Evolutionary conservation across 306 rosid genomes (phyloP).

Genomic region (Canavalia ensiformis): DNA sequence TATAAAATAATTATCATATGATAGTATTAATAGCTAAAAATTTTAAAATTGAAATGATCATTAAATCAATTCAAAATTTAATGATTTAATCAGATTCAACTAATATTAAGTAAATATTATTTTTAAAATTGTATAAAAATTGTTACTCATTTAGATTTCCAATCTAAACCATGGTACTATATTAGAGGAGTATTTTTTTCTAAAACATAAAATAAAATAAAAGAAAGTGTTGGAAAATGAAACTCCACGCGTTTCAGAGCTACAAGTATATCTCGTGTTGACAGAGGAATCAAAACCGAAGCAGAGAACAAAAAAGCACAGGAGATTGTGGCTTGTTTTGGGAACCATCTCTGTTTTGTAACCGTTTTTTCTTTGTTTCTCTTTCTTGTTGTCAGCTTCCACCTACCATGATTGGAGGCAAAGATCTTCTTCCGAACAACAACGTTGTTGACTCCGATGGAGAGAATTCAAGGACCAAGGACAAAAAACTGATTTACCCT

Average conservation of each 20-base stretch:
- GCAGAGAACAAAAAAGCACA: background rate
- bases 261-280: slow-evolving; percentile 5
- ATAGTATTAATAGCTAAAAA: too few species aligned
- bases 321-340: slow-evolving; percentile 40
- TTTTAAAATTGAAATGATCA: too few species aligned
- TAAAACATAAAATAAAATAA: too few species aligned
- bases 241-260: slow-evolving; percentile 51
- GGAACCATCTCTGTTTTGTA: slow-evolving; percentile 1
- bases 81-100: too few species aligned
- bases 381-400: background rate
- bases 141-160: too few species aligned
- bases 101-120: too few species aligned
- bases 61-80: too few species aligned
- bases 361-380: slow-evolving; percentile 5
- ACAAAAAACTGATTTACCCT: slow-evolving; percentile 46
- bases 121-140: too few species aligned
- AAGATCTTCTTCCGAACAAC: slow-evolving; percentile 55
- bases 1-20: too few species aligned
- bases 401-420: slow-evolving; percentile 64
- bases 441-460: slow-evolving; percentile 58
- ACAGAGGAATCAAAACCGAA: slow-evolving; percentile 46
- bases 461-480: slow-evolving; percentile 63
- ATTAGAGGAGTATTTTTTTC: too few species aligned
- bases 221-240: background rate
- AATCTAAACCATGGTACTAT: too few species aligned